Base-by-base conservation (phyloP, 208 protist species). In the Acanthamoeba polyphaga region DNA sequence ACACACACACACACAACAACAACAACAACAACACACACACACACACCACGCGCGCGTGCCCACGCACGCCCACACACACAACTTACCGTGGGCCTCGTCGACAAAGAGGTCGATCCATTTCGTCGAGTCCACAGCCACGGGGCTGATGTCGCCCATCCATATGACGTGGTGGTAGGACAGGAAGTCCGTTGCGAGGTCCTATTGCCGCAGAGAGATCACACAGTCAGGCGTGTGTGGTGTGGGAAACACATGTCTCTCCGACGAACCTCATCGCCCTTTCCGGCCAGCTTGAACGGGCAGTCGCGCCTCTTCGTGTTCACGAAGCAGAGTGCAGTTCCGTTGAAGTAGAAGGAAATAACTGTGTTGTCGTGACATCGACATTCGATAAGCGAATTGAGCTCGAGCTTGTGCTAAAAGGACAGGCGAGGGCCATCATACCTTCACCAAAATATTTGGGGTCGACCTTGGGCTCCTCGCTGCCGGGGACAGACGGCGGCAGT, bases 401-500 rank as follows among this genome's bases (percentile, higher is more conserved):
- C 15, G 55, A 4, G 55, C 19, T 13, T 60, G 19, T 1, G 55
- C 10, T 2, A 22, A 8, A 4, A 1, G 43, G 43, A 10, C 43
- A 49, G 0, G 60, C 22, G 22, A n/a, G 22, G 15, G 24, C 60
- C 43, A 49, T 49, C 3, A 6, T 70, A 92, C 85, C 49, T 72
- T 93, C 89, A n/a, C 89, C 89, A 78, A 93, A 91, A 70, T 72
- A 72, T 51, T 91, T 91, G 43, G 84, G 84, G 24, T 91, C 84
- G 58, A 91, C 51, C 15, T 29, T 15, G 27, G 68, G 62, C 53
- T 93, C 89, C n/a, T 93, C 89, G n/a, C 46, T 93, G 29, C 27
- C 82, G 27, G 32, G 1, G 1, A 49, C 32, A 17, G 60, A 19
- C 60, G 80, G 17, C 24, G 58, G 82, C 27, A 90, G 15, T 5